Base-by-base conservation (phyloP, 345 rosid genomes). In the Noccaea bulbosa region DNA sequence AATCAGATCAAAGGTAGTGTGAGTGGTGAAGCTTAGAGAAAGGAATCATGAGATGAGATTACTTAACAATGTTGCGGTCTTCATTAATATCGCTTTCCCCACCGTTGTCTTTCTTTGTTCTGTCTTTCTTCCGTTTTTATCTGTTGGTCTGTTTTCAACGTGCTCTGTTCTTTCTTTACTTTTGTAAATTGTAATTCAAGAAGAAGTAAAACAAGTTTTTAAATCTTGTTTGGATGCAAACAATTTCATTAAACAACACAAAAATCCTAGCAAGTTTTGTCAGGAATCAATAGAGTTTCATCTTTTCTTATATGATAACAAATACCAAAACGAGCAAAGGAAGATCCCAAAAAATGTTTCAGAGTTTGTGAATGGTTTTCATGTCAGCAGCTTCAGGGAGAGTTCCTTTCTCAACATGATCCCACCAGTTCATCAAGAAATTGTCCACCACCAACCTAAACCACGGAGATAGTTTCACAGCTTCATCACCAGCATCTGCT, bases 391-490 rank as follows among this genome's bases (percentile, higher is more conserved):
- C 93, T 68, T 88, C 89, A 67, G 64, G 50, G 35, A 94, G 83
- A 20, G 84, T 88, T 63, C 96, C 93, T 53, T 83, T 82, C 78
- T 91, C 88, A 1, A 91, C 88, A 58, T 83, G 89, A 43, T 94
- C 97, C 99, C 99, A 94, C 98, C 96, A 91, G 58, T 85, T 85
- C 79, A 89, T 85, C 84, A 94, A 81, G 87, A 91, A 94, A 74
- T 94, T 87, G 64, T 94, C 98, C 17, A 88, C 96, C 0, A 91
- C 88, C n/a, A 94, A 81, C 77, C 96, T 86, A 83, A 91, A 94
- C 99, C 97, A 91, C 5, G 99, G 97, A 6, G 97, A 88, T 70
- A 94, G 69, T 77, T 89, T 89, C 82, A 94, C 65, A 12, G 86
- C 92, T 10, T 75, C 96, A 70, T 94, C 97, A 4, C 97, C 95